Conservation (phyloP, 495 filamentous ascomycete species). For the Tirmania nivea region DNA sequence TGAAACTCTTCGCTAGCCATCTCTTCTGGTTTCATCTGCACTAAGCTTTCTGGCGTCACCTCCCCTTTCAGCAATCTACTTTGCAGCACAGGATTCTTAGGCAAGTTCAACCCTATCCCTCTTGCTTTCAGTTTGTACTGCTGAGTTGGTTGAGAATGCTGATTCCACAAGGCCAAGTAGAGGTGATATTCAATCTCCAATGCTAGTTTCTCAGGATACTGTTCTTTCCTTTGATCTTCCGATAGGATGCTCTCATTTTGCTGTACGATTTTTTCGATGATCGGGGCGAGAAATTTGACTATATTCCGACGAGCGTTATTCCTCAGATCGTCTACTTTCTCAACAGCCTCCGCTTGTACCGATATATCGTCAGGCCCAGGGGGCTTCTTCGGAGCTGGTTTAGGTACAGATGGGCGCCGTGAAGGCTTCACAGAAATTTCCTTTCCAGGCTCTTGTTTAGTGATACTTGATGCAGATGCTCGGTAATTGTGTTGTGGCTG, state of each 20-base stretch:
- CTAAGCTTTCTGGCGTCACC: constrained; percentile 48
- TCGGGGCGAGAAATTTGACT: constrained; percentile 10
- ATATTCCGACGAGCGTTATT: constrained; percentile 17
- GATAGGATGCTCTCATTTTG: constrained; percentile 30
- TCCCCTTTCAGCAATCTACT: constrained; percentile 48
- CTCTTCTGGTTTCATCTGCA: constrained; percentile 65
- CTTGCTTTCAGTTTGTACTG: constrained; percentile 36
- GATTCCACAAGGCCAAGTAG: constrained; percentile 29
- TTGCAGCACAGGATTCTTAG: constrained; percentile 59
- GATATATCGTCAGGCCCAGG: constrained; percentile 15
- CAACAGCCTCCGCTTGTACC: constrained; percentile 14
- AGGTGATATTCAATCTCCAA: constrained; percentile 56
- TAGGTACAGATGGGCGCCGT: constrained; percentile 10
- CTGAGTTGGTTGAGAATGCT: constrained; percentile 24
- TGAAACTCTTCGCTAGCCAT: constrained; percentile 83
- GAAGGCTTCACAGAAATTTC: constrained; percentile 12
- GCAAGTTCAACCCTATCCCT: constrained; percentile 58
- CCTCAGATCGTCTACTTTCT: constrained; percentile 13
- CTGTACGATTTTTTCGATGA: constrained; percentile 27
- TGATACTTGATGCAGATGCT: neutral
- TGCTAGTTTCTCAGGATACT: constrained; percentile 33
- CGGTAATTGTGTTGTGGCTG: neutral
- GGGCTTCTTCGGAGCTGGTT: constrained; percentile 10
- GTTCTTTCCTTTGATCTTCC: constrained; percentile 29
- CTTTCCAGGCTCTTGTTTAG: constrained; percentile 9